Evolutionary conservation across 768 basidiomycete genomes (phyloP).

Genomic region (Daedalea quercina): DNA sequence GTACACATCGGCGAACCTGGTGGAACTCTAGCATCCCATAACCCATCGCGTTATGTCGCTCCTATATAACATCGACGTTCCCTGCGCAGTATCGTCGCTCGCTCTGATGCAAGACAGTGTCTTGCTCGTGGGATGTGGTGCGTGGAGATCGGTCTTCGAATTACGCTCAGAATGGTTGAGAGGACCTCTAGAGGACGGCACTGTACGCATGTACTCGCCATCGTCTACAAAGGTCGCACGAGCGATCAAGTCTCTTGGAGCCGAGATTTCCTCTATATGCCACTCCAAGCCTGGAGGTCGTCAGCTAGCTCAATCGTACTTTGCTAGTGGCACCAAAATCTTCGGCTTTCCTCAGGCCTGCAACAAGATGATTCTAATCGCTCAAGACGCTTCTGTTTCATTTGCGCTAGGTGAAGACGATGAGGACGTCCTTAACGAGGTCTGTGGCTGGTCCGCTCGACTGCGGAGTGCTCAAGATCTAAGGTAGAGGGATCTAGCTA

Average conservation of each 20-base stretch:
- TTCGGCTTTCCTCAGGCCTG: constrained; percentile 40
- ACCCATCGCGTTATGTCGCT: too few species aligned
- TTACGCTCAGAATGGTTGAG: too few species aligned
- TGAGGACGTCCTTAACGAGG: constrained; percentile 65
- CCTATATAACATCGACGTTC: constrained; percentile 26
- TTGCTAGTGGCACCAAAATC: constrained; percentile 51
- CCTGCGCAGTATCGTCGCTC: constrained; percentile 48
- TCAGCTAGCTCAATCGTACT: constrained; percentile 48
- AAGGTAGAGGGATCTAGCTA: constrained; percentile 32
- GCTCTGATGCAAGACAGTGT: constrained; percentile 40
- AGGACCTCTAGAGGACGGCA: constrained; percentile 53
- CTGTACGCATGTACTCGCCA: constrained; percentile 57
- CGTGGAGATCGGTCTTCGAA: constrained; percentile 4
- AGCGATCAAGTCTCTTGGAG: constrained; percentile 50
- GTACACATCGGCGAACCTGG: background rate
- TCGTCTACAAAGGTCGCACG: constrained; percentile 54
- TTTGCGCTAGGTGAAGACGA: constrained; percentile 31
- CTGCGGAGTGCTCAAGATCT: background rate
- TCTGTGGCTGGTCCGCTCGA: constrained; percentile 22
- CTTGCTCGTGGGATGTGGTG: constrained; percentile 61
- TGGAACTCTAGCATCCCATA: too few species aligned
- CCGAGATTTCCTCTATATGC: constrained; percentile 58
- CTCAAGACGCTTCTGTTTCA: constrained; percentile 46
- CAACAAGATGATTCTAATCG: constrained; percentile 45
- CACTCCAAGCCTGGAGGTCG: constrained; percentile 35